Base-by-base conservation (phyloP, 495 filamentous ascomycete genomes). In the Annulohypoxylon maeteangense region DNA sequence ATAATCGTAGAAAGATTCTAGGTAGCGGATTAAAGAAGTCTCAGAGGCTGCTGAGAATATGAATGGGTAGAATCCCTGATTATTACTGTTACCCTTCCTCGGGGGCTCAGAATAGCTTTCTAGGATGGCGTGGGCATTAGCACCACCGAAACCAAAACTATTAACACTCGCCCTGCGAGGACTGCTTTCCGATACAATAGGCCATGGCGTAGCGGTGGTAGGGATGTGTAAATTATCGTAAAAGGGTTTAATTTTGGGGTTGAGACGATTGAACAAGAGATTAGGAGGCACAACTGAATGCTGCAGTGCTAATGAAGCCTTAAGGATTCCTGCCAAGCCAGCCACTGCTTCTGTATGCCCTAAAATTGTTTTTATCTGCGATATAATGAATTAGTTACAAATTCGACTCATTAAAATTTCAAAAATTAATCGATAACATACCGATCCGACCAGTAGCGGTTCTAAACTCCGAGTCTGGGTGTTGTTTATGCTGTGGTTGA, bases 341-440 rank as follows among this genome's bases (percentile, higher is more conserved):
- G 80, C 80, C 0, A 80, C 70, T 0, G 79, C 85, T 72, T 89
- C 88, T 0, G 79, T 61, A 66, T 90, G 88, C 0, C 87, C 86
- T 8, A 88, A 76, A 16, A 86, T 81, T 0, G 81, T 81, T 25
- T 48, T 48, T 11, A 48, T 48, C 45, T 22, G 23, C 20, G 20
- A 18, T 25, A 14, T 27, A 20, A 11, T 25, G 7, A 6, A 4
- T 50, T 25, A 50, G 45, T 25, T 27, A 25, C 12, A 6, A 47
- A 23, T 16, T 50, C 4, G 5, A 27, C 20, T 1, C 18, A 20
- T 7, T 27, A 27, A 12, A 10, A 23, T 11, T 50, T 27, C 1
- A 4, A 50, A 3, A 22, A 25, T 18, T 20, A 12, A 5, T 7
- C 1, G 18, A 7, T 50, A 27, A 27, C 45, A 11, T 50, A 27